Percentiles rank a stretch among this genome's conserved stretches.
phyloP scores from a whole-genome alignment of 305 asterid genomes.

The Fraxinus floribunda region DNA sequence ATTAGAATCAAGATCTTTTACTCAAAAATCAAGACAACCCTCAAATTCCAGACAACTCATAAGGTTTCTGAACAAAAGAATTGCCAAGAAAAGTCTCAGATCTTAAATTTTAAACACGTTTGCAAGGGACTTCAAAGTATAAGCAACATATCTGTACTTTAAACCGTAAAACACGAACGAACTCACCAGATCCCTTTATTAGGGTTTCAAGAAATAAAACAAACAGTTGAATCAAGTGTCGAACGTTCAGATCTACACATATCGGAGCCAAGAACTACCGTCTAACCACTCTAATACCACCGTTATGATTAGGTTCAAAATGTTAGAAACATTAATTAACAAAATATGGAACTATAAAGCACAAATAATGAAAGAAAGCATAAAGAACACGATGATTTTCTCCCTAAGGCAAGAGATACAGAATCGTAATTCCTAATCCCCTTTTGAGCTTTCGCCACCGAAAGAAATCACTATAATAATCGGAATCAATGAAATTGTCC shows the following conservation, averaged over 20 bases:
- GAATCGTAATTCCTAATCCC: neutral
- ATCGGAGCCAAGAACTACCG: neutral
- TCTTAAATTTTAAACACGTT: neutral
- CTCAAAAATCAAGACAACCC: neutral
- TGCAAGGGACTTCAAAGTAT: neutral
- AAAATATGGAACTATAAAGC: neutral
- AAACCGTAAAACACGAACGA: too few species aligned
- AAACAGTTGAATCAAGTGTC: neutral
- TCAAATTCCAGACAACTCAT: neutral
- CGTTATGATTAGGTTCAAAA: neutral
- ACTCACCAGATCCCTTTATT: neutral
- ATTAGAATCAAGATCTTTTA: neutral
- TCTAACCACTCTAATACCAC: neutral
- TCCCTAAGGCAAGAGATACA: neutral
- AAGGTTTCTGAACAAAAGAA: neutral
- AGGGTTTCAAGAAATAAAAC: neutral
- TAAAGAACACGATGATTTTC: too few species aligned
- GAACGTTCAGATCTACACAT: neutral
- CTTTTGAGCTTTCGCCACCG: neutral
- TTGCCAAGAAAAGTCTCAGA: neutral
- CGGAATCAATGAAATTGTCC: neutral
- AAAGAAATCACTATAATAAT: neutral
- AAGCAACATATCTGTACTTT: neutral
- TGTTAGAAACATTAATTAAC: neutral
- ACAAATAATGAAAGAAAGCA: neutral